Evolutionary conservation across 2,329 filamentous ascomycete genomes (phyloP).

Genomic region (Metarhizium robertsii): DNA sequence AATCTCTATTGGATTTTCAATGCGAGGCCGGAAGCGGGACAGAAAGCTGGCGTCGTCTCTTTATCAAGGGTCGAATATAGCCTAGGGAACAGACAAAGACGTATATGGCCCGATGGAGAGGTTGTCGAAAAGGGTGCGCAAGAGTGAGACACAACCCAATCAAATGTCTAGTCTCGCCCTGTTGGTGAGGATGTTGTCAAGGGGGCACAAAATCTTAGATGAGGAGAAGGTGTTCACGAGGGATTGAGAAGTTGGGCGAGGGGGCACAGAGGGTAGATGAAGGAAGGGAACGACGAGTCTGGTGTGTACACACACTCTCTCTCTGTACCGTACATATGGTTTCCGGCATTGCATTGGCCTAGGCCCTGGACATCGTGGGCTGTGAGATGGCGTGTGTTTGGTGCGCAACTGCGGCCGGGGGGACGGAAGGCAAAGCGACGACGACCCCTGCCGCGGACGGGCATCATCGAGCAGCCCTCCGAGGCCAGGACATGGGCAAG

Average conservation of each 20-base stretch:
- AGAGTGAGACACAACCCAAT: conserved; percentile 24
- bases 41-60: conserved; percentile 7
- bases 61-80: neutral
- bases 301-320: neutral
- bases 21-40: neutral
- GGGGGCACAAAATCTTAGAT: conserved; percentile 18
- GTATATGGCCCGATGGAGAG: conserved; percentile 7
- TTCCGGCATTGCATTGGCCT: conserved; percentile 7
- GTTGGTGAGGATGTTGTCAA: conserved; percentile 23
- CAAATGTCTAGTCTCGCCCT: conserved; percentile 18
- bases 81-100: too few species aligned
- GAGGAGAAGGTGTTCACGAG: conserved; percentile 13
- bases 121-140: conserved; percentile 20
- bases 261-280: conserved; percentile 27
- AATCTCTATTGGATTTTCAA: neutral
- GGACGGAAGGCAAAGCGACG: conserved; percentile 7
- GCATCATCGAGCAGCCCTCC: conserved; percentile 2
- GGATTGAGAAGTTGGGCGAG: conserved; percentile 13
- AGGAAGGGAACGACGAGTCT: conserved; percentile 16
- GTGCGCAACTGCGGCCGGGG: conserved; percentile 14
- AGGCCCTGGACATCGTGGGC: conserved; percentile 11
- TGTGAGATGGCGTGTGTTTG: conserved; percentile 8
- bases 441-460: conserved; percentile 7
- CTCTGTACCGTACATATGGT: conserved; percentile 9
- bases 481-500: neutral